Percentiles rank a stretch among this genome's conserved stretches.
Evolutionary conservation across 257 asterid species (phyloP).

Genomic region (Lithospermum erythrorhizon): DNA sequence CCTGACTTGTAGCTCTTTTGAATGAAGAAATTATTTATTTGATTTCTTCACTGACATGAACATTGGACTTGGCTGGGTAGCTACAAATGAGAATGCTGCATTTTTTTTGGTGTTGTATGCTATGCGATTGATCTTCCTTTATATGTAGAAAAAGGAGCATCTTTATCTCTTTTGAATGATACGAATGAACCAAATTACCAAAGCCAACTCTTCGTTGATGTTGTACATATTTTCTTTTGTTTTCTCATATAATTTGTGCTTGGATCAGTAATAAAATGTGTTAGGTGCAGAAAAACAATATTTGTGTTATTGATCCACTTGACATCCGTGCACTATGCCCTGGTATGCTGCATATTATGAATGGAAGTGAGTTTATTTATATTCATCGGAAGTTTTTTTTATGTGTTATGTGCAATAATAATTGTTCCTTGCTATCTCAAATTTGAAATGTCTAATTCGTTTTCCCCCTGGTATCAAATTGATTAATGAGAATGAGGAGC

Average conservation of each 20-base stretch:
- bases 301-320: no score
- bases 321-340: no score
- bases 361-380: background rate
- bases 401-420: background rate
- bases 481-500: slow-evolving; percentile 26
- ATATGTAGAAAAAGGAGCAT: background rate
- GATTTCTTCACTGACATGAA: background rate
- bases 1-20: background rate
- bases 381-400: background rate
- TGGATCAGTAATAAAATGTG: background rate
- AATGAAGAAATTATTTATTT: background rate
- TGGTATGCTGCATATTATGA: no score
- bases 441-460: slow-evolving; percentile 6
- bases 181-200: background rate
- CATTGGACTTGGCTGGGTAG: no score
- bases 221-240: background rate
- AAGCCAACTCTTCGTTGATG: slow-evolving; percentile 19
- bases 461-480: slow-evolving; percentile 10
- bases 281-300: background rate
- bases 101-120: background rate
- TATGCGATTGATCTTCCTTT: background rate
- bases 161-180: background rate
- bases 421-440: background rate
- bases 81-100: background rate
- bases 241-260: background rate